Conservation (phyloP, 345 rosid species). For the Mercurialis annua region DNA sequence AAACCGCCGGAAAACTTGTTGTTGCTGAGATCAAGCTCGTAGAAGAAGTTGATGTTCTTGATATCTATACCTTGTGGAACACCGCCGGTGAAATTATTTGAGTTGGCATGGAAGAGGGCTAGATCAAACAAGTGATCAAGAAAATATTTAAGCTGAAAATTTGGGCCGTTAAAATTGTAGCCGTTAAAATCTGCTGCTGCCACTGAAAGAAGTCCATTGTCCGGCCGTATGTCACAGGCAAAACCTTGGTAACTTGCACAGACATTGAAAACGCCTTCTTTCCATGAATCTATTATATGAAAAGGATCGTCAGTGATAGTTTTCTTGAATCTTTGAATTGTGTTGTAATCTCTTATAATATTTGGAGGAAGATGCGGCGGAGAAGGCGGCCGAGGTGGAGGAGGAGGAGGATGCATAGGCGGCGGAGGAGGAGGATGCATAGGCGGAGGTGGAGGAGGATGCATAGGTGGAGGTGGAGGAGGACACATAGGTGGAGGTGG, state of each 20-base stretch:
- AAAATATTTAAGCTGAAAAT: conserved; percentile 23
- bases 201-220: conserved; percentile 8
- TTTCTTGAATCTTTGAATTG: conserved; percentile 29
- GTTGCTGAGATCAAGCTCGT: conserved; percentile 62
- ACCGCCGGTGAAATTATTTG: conserved; percentile 35
- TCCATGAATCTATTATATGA: conserved; percentile 14
- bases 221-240: not conserved
- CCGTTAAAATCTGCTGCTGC: conserved; percentile 49
- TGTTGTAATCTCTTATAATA: not conserved
- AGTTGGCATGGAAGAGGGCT: conserved; percentile 51
- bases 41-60: conserved; percentile 23
- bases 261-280: not conserved
- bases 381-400: not conserved
- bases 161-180: conserved; percentile 16
- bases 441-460: not conserved
- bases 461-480: not conserved
- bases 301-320: conserved; percentile 31
- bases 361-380: not conserved
- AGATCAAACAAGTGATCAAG: conserved; percentile 34
- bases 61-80: conserved; percentile 8
- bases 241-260: not conserved
- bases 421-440: not conserved
- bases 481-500: not conserved
- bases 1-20: conserved; percentile 36
- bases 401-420: not conserved